Percentiles rank a stretch among this genome's conserved stretches.
Conservation (phyloP, 2,329 filamentous ascomycete species). For the Magnaporthiopsis rhizophila region DNA sequence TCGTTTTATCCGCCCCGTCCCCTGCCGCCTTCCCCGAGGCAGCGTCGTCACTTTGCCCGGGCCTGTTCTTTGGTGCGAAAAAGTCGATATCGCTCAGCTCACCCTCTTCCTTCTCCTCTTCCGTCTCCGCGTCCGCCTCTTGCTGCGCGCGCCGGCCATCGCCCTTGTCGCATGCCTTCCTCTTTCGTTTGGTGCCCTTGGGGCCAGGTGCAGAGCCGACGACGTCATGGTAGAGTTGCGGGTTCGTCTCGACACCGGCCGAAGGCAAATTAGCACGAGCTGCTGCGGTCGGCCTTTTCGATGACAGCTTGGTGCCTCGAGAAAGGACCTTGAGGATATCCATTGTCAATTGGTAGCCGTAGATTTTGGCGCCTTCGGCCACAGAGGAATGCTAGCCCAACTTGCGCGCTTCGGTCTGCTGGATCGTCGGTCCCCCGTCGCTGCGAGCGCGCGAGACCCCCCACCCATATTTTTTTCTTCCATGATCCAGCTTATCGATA, state of each 20-base stretch:
- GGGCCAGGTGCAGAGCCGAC: constrained; percentile 26
- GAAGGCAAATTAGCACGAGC: constrained; percentile 48
- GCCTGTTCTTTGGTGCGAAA: constrained; percentile 42
- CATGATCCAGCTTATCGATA: not conserved
- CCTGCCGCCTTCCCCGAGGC: constrained; percentile 9
- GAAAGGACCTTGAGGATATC: constrained; percentile 69
- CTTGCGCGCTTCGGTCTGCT: not conserved
- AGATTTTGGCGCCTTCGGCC: not conserved
- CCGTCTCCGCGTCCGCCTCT: constrained; percentile 23
- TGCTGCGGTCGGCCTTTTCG: constrained; percentile 28
- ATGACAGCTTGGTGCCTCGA: constrained; percentile 54
- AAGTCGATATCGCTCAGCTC: constrained; percentile 47
- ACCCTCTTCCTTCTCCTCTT: constrained; percentile 25
- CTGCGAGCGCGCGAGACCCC: not conserved
- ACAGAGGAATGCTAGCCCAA: not conserved
- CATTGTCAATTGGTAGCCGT: constrained; percentile 33
- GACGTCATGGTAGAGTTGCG: constrained; percentile 61
- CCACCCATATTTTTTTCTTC: not conserved
- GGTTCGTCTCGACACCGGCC: constrained; percentile 54
- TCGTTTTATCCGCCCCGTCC: constrained; percentile 11
- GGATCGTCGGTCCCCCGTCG: too few species aligned
- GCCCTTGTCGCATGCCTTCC: constrained; percentile 26
- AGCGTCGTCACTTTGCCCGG: constrained; percentile 14
- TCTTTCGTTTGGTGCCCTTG: constrained; percentile 48
- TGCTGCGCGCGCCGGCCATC: constrained; percentile 9